Base-by-base conservation (phyloP, 1,284 basidiomycete species). In the Puccinia horiana region DNA sequence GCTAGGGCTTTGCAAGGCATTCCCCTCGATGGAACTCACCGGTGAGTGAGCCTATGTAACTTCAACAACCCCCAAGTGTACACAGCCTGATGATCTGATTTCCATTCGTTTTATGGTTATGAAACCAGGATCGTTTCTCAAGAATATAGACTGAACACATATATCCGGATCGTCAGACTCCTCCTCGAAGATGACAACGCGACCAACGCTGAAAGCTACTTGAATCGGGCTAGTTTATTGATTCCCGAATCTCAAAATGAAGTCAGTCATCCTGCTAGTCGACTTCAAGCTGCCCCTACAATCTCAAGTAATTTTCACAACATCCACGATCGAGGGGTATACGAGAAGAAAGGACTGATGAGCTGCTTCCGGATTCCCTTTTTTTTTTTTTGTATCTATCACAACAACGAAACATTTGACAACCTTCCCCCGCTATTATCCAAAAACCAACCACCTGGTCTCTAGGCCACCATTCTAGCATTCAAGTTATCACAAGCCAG, bases 171-270 rank as follows among this genome's bases (percentile, higher is more conserved):
- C 84, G 93, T 98, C 52, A 92, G 96, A 29, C 90, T 99, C 4
- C 90, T 96, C n/a, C 90, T 99, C 52, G 96, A 98, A 89, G 96
- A 97, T 58, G 94, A 95, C 86, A 94, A 97, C 85, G 93, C 93
- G 0, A 93, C 94, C 0, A 93, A 94, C 86, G 97, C 97, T 54
- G 96, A 99, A 86, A 93, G 93, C 8, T 98, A 95, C 87, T 95
- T 97, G 87, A 96, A 96, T 85, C 93, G 96, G 76, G 96, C 97
- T n/a, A 93, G 93, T 14, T 40, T 95, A 54, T 90, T 98, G 40
- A 92, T 94, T 49, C 93, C 94, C 86, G 91, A 91, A 23, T 90
- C 92, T 18, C 90, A 89, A 26, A 91, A 96, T 87, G 91, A 91
- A 85, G 93, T 92, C 85, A 92, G 92, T 14, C 89, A 92, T 54